A percentile compares a stretch with the other conserved stretches of the same genome.
These are phyloP conservation scores for Apiospora aurea DNA, from an alignment of 2,329 filamentous ascomycete genomes.

Conservation along the genomic window DNA sequence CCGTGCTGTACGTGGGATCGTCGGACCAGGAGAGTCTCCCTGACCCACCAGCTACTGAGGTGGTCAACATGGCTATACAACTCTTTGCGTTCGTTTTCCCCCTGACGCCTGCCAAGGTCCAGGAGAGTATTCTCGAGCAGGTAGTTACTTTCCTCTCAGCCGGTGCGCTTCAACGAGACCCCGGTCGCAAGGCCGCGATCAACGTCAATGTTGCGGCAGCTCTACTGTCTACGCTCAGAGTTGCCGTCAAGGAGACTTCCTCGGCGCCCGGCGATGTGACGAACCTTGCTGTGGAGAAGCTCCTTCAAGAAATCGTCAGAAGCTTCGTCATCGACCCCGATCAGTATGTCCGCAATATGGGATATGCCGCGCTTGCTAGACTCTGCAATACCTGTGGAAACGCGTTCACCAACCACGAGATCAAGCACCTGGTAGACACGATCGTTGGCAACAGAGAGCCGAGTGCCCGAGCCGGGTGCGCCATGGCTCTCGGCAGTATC, in stretches of 20 bases:
- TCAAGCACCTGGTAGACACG: constrained; percentile 91
- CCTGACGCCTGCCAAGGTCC: constrained; percentile 86
- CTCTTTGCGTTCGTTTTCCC: constrained; percentile 92
- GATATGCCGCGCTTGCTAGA: constrained; percentile 83
- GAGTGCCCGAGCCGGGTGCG: constrained; percentile 90
- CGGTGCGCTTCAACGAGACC: constrained; percentile 80
- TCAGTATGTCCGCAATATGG: constrained; percentile 83
- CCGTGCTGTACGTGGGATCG: constrained; percentile 74
- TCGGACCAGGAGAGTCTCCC: constrained; percentile 60
- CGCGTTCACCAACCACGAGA: constrained; percentile 84
- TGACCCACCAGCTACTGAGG: constrained; percentile 88
- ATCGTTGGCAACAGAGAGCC: constrained; percentile 95
- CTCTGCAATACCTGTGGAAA: constrained; percentile 88
- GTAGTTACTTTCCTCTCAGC: constrained; percentile 89
- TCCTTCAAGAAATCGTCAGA: constrained; percentile 77
- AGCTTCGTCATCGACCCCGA: constrained; percentile 84
- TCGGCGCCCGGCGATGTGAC: constrained; percentile 77
- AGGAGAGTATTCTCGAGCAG: constrained; percentile 95
- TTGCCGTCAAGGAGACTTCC: constrained; percentile 81
- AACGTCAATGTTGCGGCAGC: constrained; percentile 88
- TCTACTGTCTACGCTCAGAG: constrained; percentile 79
- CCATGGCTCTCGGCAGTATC: constrained; percentile 90
- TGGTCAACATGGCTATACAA: constrained; percentile 92
- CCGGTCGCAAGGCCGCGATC: constrained; percentile 88
- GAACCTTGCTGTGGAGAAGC: constrained; percentile 78